A percentile compares a stretch with the other conserved stretches of the same genome.
These are phyloP conservation scores for Conringia planisiliqua DNA, from an alignment of 345 rosid species.

Conservation along the genomic window DNA sequence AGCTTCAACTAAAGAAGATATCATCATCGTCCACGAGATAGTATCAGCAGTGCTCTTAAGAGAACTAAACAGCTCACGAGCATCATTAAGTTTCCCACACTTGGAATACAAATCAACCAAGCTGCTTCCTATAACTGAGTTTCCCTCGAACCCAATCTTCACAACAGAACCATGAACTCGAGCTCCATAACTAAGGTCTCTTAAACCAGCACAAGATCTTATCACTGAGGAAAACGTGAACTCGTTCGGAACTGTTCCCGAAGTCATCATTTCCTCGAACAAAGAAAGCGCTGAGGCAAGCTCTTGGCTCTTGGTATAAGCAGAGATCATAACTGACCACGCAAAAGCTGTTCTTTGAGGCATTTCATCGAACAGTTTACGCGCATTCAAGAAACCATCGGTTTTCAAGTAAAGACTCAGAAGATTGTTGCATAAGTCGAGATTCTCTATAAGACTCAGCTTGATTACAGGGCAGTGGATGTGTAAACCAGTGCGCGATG, in stretches of 20 bases:
- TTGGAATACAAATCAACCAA: slow-evolving; percentile 64
- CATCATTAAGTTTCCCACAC: slow-evolving; percentile 41
- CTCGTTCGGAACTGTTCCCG: slow-evolving; percentile 47
- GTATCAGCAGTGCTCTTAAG: slow-evolving; percentile 46
- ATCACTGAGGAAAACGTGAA: slow-evolving; percentile 64
- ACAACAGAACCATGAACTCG: slow-evolving; percentile 44
- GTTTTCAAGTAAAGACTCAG: slow-evolving; percentile 49
- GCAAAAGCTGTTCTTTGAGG: slow-evolving; percentile 55
- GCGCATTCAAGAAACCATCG: slow-evolving; percentile 36
- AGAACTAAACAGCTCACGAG: slow-evolving; percentile 38
- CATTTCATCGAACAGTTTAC: slow-evolving; percentile 74
- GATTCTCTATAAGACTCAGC: slow-evolving; percentile 40
- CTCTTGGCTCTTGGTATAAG: slow-evolving; percentile 38
- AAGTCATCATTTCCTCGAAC: slow-evolving; percentile 43
- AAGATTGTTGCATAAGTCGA: slow-evolving; percentile 61
- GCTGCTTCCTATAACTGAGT: slow-evolving; percentile 39
- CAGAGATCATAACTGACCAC: slow-evolving; percentile 62
- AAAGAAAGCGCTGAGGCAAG: slow-evolving; percentile 41
- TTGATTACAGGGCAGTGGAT: slow-evolving; percentile 57
- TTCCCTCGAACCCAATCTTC: slow-evolving; percentile 54
- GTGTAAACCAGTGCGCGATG: slow-evolving; percentile 46
- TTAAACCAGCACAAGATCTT: slow-evolving; percentile 47
- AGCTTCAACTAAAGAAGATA: slow-evolving; percentile 49
- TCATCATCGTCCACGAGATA: slow-evolving; percentile 67
- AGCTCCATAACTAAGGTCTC: slow-evolving; percentile 42